Conservation (phyloP, 495 filamentous ascomycete species). For the Aspergillus nidulans region DNA sequence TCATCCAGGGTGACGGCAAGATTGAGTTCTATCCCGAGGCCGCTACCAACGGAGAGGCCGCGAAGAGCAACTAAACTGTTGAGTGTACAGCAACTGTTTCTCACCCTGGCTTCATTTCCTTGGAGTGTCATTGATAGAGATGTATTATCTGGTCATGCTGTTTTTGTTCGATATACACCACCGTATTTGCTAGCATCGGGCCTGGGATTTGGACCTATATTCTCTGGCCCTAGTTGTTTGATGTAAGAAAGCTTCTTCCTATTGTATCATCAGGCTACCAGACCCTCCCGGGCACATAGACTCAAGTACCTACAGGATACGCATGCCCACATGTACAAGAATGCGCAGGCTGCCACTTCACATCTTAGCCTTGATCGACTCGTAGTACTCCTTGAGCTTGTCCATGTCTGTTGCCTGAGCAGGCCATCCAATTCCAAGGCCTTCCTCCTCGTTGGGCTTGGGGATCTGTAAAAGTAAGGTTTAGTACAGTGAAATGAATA, state of each 20-base stretch:
- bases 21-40: slow-evolving; percentile 61
- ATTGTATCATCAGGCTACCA: not conserved
- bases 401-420: slow-evolving; percentile 74
- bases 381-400: slow-evolving; percentile 69
- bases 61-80: slow-evolving; percentile 31
- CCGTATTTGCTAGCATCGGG: slow-evolving; percentile 3
- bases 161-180: slow-evolving; percentile 3
- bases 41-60: slow-evolving; percentile 16
- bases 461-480: slow-evolving; percentile 61
- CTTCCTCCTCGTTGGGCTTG: slow-evolving; percentile 84
- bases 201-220: not conserved
- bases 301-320: not conserved
- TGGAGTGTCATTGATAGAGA: slow-evolving; percentile 2
- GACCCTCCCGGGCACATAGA: not conserved
- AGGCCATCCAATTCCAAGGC: slow-evolving; percentile 79
- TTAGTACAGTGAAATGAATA: slow-evolving; percentile 13
- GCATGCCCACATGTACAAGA: not conserved
- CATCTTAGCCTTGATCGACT: slow-evolving; percentile 87
- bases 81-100: not conserved
- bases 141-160: not conserved
- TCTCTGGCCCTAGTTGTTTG: not conserved
- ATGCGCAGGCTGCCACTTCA: slow-evolving; percentile 35
- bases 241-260: not conserved
- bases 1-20: slow-evolving; percentile 61
- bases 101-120: not conserved